Evolutionary conservation across 768 basidiomycete genomes (phyloP), one percentile per base, ranked within the genome.

Genomic region (Fomitopsis serialis): DNA sequence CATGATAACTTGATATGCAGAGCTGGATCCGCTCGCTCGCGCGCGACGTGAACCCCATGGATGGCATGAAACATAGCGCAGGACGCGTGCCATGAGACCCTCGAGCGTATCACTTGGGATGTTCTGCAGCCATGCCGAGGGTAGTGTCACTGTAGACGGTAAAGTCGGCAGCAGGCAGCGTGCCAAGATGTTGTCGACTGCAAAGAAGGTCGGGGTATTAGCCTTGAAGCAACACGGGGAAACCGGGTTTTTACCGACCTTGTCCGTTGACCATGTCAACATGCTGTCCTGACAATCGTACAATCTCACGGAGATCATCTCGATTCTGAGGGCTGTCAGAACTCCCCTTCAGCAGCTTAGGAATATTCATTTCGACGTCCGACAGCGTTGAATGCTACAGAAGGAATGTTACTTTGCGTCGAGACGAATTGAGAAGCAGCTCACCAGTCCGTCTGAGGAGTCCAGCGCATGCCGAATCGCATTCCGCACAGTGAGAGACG

Each of bases 31-130:
- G 54, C 77, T 68, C 2, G 75, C 80, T 58, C 89, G 83, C 1
- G 89, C 79, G 8, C 72, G 77, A 17, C 77, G 61, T 45, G 81
- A 81, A 4, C 91, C 91, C 91, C 91, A 93, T 2, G 88, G 85
- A 36, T 78, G 72, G 43, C 81, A 84, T 0, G 90, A 92, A 40
- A 83, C 70, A 60, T 82, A 87, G 13, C 89, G 87, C 48, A 90
- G 70, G 25, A 85, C 66, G 19, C 72, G 70, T 3, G 64, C 58
- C 4, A 48, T 21, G 11, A 58, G 66, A 2, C 64, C 51, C 0
- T 61, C 52, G 1, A 50, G 53, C n/a, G 19, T 19, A 15, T 40
- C 37, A 19, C 62, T 61, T 21, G 54, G 52, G 9, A 60, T 51
- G 4, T n/a, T 42, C 0, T 45, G 35, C 6, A 63, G 60, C 19